Percentiles rank a stretch among this genome's conserved stretches.
phyloP scores from a whole-genome alignment of 176 grass and related monocot genomes.

The Carex littledalei region DNA sequence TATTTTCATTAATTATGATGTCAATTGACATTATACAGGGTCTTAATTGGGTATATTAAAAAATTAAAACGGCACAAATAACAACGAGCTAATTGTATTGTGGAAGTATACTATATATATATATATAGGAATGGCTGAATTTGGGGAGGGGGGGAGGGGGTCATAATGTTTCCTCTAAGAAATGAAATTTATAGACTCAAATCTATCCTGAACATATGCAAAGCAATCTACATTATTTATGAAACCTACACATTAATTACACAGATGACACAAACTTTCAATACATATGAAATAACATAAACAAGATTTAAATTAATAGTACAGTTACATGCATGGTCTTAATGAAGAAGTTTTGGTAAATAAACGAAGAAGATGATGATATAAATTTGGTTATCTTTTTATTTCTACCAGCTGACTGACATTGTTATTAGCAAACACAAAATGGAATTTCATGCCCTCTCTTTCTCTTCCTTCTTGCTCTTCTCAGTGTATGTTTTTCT shows the following conservation, averaged over 20 bases:
- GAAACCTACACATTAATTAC: neutral
- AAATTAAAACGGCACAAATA: neutral
- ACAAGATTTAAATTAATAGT: neutral
- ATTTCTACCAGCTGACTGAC: neutral
- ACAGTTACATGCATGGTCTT: neutral
- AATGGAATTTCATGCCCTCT: neutral
- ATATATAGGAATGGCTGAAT: too few relatives aligned
- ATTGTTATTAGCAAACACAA: neutral
- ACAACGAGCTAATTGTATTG: neutral
- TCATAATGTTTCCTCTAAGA: neutral
- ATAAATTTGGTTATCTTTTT: neutral
- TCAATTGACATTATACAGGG: neutral
- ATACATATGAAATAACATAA: neutral
- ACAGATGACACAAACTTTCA: neutral
- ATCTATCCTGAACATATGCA: neutral
- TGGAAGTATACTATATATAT: too few relatives aligned
- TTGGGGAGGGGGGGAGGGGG: too few relatives aligned
- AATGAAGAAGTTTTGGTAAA: neutral
- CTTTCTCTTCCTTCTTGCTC: slow-evolving; percentile 9
- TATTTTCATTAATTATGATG: neutral
- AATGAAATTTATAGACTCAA: neutral
- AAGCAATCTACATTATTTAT: neutral
- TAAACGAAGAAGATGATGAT: neutral
- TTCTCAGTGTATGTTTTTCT: slow-evolving; percentile 10
- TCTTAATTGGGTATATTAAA: neutral